phyloP scores from a whole-genome alignment of 2,329 filamentous ascomycete genomes.

The Aspergillus sp. region DNA sequence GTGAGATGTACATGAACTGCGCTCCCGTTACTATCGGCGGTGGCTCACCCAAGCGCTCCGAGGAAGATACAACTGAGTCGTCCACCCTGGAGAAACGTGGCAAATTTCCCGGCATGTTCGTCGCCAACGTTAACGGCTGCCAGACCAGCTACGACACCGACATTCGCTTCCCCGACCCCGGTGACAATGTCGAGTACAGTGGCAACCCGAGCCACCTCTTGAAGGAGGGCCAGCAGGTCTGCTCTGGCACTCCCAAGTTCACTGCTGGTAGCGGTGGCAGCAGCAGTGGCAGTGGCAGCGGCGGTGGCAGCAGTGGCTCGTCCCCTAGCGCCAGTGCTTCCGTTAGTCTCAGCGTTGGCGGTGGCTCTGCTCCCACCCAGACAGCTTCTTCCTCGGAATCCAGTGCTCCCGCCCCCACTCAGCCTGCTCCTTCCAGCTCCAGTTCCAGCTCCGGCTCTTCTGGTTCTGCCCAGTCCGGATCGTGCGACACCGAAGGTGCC shows the following conservation, averaged over 20 bases:
- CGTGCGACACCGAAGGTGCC: conserved; percentile 39
- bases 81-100: conserved; percentile 44
- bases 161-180: conserved; percentile 61
- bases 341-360: conserved; percentile 3
- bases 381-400: conserved; percentile 4
- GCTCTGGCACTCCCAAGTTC: conserved; percentile 24
- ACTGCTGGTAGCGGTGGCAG: conserved; percentile 17
- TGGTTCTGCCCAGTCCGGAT: conserved; percentile 35
- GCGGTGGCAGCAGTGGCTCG: conserved; percentile 19
- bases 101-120: conserved; percentile 64
- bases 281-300: conserved; percentile 4
- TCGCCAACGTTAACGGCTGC: conserved; percentile 62
- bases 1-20: conserved; percentile 98
- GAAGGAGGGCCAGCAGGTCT: conserved; percentile 20
- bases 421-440: conserved; percentile 5
- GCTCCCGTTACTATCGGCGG: conserved; percentile 60
- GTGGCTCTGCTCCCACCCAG: conserved; percentile 10
- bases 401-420: background rate
- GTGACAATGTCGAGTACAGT: conserved; percentile 47
- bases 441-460: conserved; percentile 26
- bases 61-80: conserved; percentile 3
- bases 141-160: conserved; percentile 47
- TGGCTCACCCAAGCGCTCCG: conserved; percentile 36
- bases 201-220: conserved; percentile 34
- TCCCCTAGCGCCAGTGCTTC: conserved; percentile 11